Evolutionary conservation across 768 basidiomycete genomes (phyloP).

Genomic region (Nidularia pulvinata): DNA sequence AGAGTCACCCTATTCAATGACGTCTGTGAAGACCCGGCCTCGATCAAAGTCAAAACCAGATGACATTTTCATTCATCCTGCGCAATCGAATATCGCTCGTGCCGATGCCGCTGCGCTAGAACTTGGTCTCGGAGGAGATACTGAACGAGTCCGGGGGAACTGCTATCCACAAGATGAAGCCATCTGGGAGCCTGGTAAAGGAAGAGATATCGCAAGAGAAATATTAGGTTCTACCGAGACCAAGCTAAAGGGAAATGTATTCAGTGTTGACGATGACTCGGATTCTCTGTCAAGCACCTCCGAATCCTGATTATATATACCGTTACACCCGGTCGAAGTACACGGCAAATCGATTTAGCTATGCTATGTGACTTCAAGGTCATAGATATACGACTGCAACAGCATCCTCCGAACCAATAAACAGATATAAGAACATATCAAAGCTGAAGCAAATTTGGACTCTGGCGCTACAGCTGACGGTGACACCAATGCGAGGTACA

Average conservation of each 20-base stretch:
- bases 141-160: conserved; percentile 42
- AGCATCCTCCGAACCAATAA: no score
- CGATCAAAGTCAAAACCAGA: conserved; percentile 58
- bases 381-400: neutral
- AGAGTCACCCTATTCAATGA: conserved; percentile 11
- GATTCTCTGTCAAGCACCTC: conserved; percentile 9
- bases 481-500: no score
- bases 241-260: conserved; percentile 7
- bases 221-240: conserved; percentile 23
- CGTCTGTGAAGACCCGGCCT: conserved; percentile 25
- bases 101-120: conserved; percentile 62
- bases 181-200: conserved; percentile 50
- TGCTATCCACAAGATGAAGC: conserved; percentile 29
- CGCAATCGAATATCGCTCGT: conserved; percentile 61
- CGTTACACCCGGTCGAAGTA: no score
- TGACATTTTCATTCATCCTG: conserved; percentile 62
- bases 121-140: conserved; percentile 48
- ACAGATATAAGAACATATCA: no score
- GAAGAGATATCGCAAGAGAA: conserved; percentile 47
- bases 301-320: neutral
- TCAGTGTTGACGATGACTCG: conserved; percentile 20
- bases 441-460: no score
- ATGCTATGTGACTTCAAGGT: neutral
- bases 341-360: neutral
- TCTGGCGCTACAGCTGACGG: no score